Conservation (phyloP, 2,329 filamentous ascomycete species). For the Cladophialophora bantiana region DNA sequence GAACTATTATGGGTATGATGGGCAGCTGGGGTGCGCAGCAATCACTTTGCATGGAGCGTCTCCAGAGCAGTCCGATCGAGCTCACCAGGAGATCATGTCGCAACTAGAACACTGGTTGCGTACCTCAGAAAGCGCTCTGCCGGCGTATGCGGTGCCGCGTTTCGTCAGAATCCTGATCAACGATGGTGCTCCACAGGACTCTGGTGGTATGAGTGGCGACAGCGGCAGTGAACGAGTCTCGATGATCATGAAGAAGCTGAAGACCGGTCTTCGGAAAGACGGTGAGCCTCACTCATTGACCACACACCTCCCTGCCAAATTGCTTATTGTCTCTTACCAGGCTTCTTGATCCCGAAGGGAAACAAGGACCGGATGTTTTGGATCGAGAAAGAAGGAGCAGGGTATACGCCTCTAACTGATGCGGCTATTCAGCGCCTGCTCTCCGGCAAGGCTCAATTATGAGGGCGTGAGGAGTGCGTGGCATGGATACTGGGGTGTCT, state of each 20-base stretch:
- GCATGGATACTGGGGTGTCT: constrained; percentile 6
- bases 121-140: constrained; percentile 28
- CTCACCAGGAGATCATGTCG: constrained; percentile 19
- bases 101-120: constrained; percentile 28
- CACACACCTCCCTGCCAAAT: background rate
- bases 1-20: constrained; percentile 37
- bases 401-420: constrained; percentile 22
- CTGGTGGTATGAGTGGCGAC: constrained; percentile 21
- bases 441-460: constrained; percentile 23
- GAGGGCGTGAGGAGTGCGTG: background rate
- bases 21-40: constrained; percentile 32
- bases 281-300: constrained; percentile 10
- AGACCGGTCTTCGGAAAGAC: constrained; percentile 26
- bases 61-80: background rate
- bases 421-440: constrained; percentile 14
- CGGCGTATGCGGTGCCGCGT: constrained; percentile 32
- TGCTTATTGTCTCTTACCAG: constrained; percentile 6
- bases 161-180: constrained; percentile 30
- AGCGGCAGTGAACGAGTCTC: constrained; percentile 26
- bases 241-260: constrained; percentile 28
- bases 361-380: constrained; percentile 22
- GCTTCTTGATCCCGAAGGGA: constrained; percentile 20
- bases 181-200: constrained; percentile 15
- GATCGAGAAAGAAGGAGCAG: constrained; percentile 24
- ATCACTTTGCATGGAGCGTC: constrained; percentile 22